These are phyloP conservation scores for Quercus parvula DNA, from an alignment of 306 rosid species.

Conservation along the genomic window DNA sequence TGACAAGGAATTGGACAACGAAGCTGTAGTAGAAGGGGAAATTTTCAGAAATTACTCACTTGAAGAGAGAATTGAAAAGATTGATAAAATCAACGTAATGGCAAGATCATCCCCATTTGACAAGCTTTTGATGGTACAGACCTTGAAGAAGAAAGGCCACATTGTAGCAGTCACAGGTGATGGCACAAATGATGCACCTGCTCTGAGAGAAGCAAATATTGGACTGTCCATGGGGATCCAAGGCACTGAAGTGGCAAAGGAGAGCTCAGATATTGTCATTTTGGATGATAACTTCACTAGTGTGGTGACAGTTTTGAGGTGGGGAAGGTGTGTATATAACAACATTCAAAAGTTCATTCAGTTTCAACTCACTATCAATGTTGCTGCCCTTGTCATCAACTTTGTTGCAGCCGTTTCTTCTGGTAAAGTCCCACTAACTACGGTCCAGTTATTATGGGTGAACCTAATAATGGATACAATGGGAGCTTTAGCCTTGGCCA, in stretches of 20 bases:
- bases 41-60: constrained; percentile 24
- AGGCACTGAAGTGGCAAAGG: constrained; percentile 32
- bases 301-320: constrained; percentile 20
- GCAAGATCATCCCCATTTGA: constrained; percentile 27
- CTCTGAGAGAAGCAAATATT: constrained; percentile 27
- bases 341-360: constrained; percentile 29
- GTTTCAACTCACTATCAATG: constrained; percentile 27
- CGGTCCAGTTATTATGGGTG: constrained; percentile 29
- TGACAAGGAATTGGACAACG: neutral
- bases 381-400: constrained; percentile 19
- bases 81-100: constrained; percentile 21
- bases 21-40: constrained; percentile 11
- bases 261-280: constrained; percentile 26
- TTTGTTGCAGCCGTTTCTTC: constrained; percentile 21
- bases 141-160: constrained; percentile 24
- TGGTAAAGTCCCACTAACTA: constrained; percentile 22
- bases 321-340: constrained; percentile 31
- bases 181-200: constrained; percentile 32
- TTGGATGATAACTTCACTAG: constrained; percentile 18
- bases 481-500: constrained; percentile 34
- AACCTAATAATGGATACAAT: constrained; percentile 28
- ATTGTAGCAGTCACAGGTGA: constrained; percentile 32
- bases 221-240: constrained; percentile 32
- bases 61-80: constrained; percentile 20
- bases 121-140: constrained; percentile 26